Evolutionary conservation across 768 basidiomycete species (phyloP).

Genomic region (Cyathus striatus): DNA sequence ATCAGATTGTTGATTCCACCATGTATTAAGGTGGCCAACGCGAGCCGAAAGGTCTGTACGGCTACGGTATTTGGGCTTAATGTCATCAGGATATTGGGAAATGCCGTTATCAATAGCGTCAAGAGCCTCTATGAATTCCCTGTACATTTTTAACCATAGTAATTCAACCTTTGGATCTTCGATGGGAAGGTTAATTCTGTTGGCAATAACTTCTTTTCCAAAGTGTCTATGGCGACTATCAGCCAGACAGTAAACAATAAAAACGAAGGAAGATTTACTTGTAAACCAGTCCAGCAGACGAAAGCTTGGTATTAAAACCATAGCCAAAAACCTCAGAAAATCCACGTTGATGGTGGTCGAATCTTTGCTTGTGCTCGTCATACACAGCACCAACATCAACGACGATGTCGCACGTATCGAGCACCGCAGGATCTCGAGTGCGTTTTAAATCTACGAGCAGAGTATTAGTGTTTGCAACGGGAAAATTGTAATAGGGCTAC

Average conservation of each 20-base stretch:
- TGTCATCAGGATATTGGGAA: slow-evolving; percentile 65
- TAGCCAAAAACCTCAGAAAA: slow-evolving; percentile 88
- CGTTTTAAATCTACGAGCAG: slow-evolving; percentile 55
- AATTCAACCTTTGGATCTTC: slow-evolving; percentile 63
- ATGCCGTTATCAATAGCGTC: slow-evolving; percentile 97
- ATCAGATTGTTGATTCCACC: slow-evolving; percentile 83
- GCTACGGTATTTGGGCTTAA: slow-evolving; percentile 66
- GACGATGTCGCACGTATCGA: slow-evolving; percentile 86
- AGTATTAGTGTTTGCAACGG: slow-evolving; percentile 2
- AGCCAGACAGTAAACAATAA: slow-evolving; percentile 1
- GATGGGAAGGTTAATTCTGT: slow-evolving; percentile 39
- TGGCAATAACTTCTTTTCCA: slow-evolving; percentile 79
- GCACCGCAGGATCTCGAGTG: slow-evolving; percentile 62
- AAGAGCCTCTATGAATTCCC: slow-evolving; percentile 90
- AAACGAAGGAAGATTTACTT: slow-evolving; percentile 53
- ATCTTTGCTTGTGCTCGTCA: slow-evolving; percentile 70
- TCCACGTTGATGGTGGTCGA: slow-evolving; percentile 95
- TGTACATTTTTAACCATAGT: slow-evolving; percentile 89
- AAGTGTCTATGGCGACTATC: slow-evolving; percentile 59
- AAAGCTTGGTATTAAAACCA: slow-evolving; percentile 85
- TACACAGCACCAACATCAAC: slow-evolving; percentile 96
- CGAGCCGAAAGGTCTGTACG: slow-evolving; percentile 83
- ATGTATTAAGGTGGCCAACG: slow-evolving; percentile 80
- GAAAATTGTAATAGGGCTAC: slow-evolving; percentile 28
- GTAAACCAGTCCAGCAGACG: slow-evolving; percentile 91